These are phyloP conservation scores for Murraya koenigii DNA, from an alignment of 345 rosid genomes.

Conservation along the genomic window DNA sequence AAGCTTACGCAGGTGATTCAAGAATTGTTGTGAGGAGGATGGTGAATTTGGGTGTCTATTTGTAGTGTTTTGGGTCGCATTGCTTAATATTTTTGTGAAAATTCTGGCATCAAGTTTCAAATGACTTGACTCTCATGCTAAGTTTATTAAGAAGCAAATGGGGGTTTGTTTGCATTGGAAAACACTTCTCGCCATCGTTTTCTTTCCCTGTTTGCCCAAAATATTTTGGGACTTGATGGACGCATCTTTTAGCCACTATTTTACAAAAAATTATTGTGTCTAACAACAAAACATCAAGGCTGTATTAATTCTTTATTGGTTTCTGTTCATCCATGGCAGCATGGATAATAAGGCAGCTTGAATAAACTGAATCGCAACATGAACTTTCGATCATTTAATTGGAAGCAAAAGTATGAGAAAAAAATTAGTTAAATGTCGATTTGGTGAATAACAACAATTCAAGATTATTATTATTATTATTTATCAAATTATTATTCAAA, in stretches of 20 bases:
- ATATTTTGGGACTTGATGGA: background rate
- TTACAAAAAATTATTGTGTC: background rate
- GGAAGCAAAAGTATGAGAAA: no score
- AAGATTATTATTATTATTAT: no score
- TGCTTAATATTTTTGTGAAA: background rate
- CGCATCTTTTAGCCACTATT: background rate
- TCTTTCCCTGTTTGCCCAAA: background rate
- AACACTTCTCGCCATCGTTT: slow-evolving; percentile 36
- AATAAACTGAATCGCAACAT: no score
- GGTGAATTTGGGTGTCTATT: slow-evolving; percentile 31
- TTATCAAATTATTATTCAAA: no score
- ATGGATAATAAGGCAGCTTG: no score
- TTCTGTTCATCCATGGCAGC: background rate
- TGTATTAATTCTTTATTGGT: background rate
- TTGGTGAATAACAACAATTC: no score
- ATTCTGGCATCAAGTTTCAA: slow-evolving; percentile 31
- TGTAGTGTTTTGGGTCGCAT: slow-evolving; percentile 29
- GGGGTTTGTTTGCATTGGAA: slow-evolving; percentile 59
- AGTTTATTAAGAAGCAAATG: slow-evolving; percentile 22
- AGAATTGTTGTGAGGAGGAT: slow-evolving; percentile 20
- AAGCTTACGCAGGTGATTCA: background rate
- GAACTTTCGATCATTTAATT: no score
- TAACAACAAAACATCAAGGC: background rate
- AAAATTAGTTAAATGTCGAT: no score
- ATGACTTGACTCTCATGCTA: slow-evolving; percentile 56